Conservation (phyloP, 768 basidiomycete genomes). For the Psilocybe subaeruginosa region DNA sequence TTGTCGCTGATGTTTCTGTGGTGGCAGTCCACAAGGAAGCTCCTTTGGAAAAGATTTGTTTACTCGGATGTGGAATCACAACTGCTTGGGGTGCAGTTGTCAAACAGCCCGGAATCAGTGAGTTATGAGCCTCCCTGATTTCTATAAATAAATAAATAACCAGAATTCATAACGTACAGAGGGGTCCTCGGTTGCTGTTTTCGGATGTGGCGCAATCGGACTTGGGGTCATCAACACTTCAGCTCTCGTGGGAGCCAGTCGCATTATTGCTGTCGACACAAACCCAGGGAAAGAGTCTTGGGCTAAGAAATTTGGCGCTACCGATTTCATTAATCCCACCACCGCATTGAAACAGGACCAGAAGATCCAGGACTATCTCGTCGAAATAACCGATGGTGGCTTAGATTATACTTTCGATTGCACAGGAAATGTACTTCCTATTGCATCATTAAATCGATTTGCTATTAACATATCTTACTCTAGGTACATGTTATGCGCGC, state of each 20-base stretch:
- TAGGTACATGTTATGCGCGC: conserved; percentile 92
- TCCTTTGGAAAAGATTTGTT: conserved; percentile 94
- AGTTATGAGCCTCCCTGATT: conserved; percentile 25
- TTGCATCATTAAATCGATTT: neutral
- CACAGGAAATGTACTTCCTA: conserved; percentile 75
- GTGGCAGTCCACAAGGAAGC: conserved; percentile 87
- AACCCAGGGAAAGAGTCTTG: conserved; percentile 86
- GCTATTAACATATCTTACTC: neutral
- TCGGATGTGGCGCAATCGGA: conserved; percentile 96
- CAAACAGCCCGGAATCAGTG: conserved; percentile 88
- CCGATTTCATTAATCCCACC: conserved; percentile 89
- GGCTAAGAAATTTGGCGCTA: conserved; percentile 93
- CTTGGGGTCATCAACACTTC: conserved; percentile 90
- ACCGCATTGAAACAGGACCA: conserved; percentile 69
- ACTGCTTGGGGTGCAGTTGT: conserved; percentile 98
- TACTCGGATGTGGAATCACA: conserved; percentile 95
- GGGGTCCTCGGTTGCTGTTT: conserved; percentile 89
- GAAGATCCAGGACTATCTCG: conserved; percentile 85
- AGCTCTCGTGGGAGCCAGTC: conserved; percentile 73
- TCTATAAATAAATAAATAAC: neutral
- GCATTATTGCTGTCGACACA: conserved; percentile 91
- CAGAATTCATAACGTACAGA: conserved; percentile 41
- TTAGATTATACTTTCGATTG: conserved; percentile 97
- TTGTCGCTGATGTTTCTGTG: conserved; percentile 96
- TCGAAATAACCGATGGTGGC: conserved; percentile 95